Evolutionary conservation across 1,284 basidiomycete genomes (phyloP), one percentile per base, ranked within the genome.

Genomic region (Leccinum subfulvum): DNA sequence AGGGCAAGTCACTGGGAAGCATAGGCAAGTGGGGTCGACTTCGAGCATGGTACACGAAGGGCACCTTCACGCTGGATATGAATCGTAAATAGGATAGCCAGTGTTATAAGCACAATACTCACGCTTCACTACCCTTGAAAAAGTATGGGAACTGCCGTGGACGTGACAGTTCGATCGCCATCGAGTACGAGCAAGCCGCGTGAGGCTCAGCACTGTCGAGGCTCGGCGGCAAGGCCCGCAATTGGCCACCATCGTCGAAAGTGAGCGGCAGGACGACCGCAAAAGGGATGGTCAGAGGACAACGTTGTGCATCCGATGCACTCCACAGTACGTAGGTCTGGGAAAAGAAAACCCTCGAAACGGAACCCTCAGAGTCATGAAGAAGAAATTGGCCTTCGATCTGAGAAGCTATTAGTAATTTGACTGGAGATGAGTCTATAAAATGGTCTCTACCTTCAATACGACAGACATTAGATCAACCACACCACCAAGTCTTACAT

Each of bases 11-110:
- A 10, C 61, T 65, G 6, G 73, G 62, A 53, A 75, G 66, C 6
- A 76, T 65, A 9, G 74, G 73, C 2, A 69, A 56, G 53, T 65
- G 67, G 2, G 73, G 71, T 11, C 71, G 64, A 62, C 57, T 65
- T 62, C 51, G 68, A 8, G 75, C 74, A 52, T 18, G 56, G 54
- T 75, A 75, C 14, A 58, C 5, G 23, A 76, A 47, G 4, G 73
- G 67, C 2, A 76, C 57, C 23, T 59, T 71, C 39, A 75, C 57
- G 14, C 75, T 72, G 49, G 54, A 14, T 30, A 56, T 1, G 3
- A 10, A 26, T 23, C 14, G 35, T 69, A 4, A 66, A 39, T 13
- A 33, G 16, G 18, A 13, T 9, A 30, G n/a, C 14, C 21, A 41
- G 33, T 18, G 9, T 11, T 37, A 28, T 11, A 53, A 56, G 10